A percentile compares a stretch with the other conserved stretches of the same genome.
These are phyloP conservation scores for Plasmodium gallinaceum DNA, from an alignment of 169 alveolate genomes.

Conservation along the genomic window DNA sequence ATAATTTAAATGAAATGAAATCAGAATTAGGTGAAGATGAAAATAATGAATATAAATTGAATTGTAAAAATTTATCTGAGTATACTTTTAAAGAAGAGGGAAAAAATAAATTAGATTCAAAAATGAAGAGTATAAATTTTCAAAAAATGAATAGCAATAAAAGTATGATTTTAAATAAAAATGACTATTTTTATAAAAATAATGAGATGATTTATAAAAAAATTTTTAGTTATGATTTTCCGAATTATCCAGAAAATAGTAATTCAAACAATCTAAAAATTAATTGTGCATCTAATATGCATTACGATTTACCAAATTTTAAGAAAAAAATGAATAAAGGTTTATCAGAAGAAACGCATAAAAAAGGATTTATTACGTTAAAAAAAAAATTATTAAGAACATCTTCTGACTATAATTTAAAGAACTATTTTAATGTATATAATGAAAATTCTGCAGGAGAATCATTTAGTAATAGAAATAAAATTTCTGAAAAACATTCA, in stretches of 20 bases:
- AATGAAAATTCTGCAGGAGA: conserved; percentile 6
- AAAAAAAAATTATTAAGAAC: conserved; percentile 15
- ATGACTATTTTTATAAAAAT: neutral
- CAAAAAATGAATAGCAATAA: neutral
- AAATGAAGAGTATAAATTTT: neutral
- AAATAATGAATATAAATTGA: neutral
- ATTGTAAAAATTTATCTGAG: neutral
- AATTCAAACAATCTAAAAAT: neutral
- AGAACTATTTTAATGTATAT: conserved; percentile 10
- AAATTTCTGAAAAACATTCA: conserved; percentile 4
- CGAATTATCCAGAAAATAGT: neutral
- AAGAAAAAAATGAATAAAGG: neutral
- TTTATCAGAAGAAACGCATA: neutral
- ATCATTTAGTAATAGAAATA: neutral
- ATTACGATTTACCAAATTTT: conserved; percentile 1
- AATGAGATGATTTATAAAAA: neutral
- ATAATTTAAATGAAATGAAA: neutral
- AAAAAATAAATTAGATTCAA: neutral
- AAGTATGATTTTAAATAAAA: neutral
- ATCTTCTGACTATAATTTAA: conserved; percentile 17
- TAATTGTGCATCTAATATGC: conserved; percentile 6
- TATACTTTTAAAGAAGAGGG: neutral
- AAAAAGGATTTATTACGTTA: neutral
- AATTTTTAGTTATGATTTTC: neutral
- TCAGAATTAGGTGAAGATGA: neutral